These are phyloP conservation scores for Phylloporus sp. DNA, from an alignment of 768 basidiomycete genomes.

Conservation along the genomic window DNA sequence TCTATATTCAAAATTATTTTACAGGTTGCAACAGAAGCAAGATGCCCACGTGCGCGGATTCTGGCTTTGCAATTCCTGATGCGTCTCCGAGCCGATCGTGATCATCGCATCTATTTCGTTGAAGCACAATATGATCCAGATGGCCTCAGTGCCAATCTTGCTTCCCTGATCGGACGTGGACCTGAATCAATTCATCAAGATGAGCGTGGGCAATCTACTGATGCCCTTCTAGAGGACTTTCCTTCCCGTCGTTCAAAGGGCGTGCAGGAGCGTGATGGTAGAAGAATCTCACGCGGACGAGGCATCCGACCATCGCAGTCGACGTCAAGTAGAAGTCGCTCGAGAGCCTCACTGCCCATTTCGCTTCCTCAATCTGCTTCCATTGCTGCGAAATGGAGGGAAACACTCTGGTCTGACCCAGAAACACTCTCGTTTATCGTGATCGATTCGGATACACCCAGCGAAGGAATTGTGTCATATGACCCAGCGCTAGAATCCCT, in stretches of 20 bases:
- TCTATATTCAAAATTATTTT: conserved; percentile 52
- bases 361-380: conserved; percentile 24
- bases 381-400: conserved; percentile 34
- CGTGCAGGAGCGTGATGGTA: conserved; percentile 50
- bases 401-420: conserved; percentile 65
- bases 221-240: conserved; percentile 27
- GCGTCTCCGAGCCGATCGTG: conserved; percentile 83
- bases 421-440: conserved; percentile 59
- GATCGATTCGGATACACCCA: conserved; percentile 55
- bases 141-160: conserved; percentile 54
- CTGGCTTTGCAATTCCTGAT: conserved; percentile 82
- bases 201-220: conserved; percentile 23
- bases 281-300: conserved; percentile 51
- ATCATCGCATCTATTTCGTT: conserved; percentile 79
- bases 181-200: conserved; percentile 26
- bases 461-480: conserved; percentile 65
- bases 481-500: conserved; percentile 44
- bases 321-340: conserved; percentile 57
- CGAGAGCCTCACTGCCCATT: conserved; percentile 43
- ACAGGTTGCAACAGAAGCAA: conserved; percentile 41
- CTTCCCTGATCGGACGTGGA: conserved; percentile 58
- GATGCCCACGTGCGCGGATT: conserved; percentile 59
- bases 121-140: conserved; percentile 51
- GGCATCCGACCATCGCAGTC: conserved; percentile 42
- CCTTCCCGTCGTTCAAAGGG: conserved; percentile 42